Base-by-base conservation (phyloP, 352 stramenopile species). In the Halophytophthora batemanensis region DNA sequence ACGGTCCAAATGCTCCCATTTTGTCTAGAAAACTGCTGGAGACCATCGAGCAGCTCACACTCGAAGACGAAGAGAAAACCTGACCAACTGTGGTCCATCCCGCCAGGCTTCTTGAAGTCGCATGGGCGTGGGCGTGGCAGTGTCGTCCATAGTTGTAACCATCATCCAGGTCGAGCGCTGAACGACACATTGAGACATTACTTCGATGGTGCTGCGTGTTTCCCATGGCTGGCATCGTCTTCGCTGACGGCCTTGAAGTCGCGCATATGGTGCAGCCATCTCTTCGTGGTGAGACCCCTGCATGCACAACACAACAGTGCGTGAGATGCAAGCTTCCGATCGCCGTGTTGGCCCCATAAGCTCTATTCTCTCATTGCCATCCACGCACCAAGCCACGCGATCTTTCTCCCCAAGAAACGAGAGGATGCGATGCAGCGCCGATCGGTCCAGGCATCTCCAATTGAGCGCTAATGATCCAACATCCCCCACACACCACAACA, bases 241-340 rank as follows among this genome's bases (percentile, higher is more conserved):
- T 22, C 25, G 18, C 63, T 66, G 42, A n/a, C 53, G 18, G 48
- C 36, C 45, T 55, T 61, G 59, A 67, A 81, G 13, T 58, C 51
- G 17, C 53, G 55, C 39, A 59, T 35, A 25, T 56, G 57, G 3
- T 66, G 38, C 23, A 57, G 63, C 70, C 73, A 84, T n/a, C 45
- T 64, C 49, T 73, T 84, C 49, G 44, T 75, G 18, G 70, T 59
- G 17, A 84, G 34, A 1, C 61, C 77, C 73, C 73, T 84, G 42
- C 4, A 48, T 29, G 33, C 14, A 18, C 15, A 40, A 13, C 8
- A 41, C 4, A 14, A 47, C 25, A 49, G 1, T 12, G 17, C 38
- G 8, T 17, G 23, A 14, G n/a, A 42, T 34, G 25, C 13, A 23
- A 31, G n/a, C 38, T 39, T 40, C 17, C 14, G 14, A 39, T 45